A percentile compares a stretch with the other conserved stretches of the same genome.
These are phyloP conservation scores for Conticribra weissflogii DNA, from an alignment of 108 stramenopile genomes.

Conservation along the genomic window DNA sequence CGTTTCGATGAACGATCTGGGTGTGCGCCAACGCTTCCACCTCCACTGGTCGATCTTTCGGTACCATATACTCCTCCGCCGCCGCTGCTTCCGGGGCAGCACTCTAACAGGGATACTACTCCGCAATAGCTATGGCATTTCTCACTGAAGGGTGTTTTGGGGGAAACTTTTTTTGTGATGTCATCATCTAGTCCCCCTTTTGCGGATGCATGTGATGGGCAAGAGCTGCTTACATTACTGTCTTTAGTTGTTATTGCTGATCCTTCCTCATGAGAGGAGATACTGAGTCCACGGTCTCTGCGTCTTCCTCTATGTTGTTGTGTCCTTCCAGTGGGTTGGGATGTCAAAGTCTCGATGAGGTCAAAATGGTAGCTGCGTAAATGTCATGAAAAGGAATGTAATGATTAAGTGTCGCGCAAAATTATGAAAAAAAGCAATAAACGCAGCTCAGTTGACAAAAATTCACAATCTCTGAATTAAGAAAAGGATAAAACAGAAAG, in stretches of 20 bases:
- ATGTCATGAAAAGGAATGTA: not conserved
- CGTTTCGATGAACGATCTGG: slow-evolving; percentile 47
- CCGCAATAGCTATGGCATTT: slow-evolving; percentile 53
- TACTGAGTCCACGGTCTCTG: slow-evolving; percentile 30
- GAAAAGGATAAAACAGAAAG: not conserved
- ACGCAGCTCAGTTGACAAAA: not conserved
- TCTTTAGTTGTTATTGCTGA: not conserved
- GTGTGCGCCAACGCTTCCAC: slow-evolving; percentile 9
- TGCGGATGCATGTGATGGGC: not conserved
- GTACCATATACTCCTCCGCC: too few species aligned
- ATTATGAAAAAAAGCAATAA: not conserved
- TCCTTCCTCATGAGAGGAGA: slow-evolving; percentile 23
- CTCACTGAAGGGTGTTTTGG: not conserved
- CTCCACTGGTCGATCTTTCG: slow-evolving; percentile 1
- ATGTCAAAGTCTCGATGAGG: slow-evolving; percentile 60
- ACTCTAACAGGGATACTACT: slow-evolving; percentile 70
- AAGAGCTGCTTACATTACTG: not conserved
- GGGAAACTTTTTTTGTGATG: not conserved
- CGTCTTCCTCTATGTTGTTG: slow-evolving; percentile 16
- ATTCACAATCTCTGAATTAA: not conserved
- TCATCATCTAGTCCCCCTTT: not conserved
- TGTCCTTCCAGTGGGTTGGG: slow-evolving; percentile 7
- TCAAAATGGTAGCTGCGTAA: slow-evolving; percentile 76
- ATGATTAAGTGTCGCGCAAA: not conserved
- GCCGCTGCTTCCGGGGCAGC: slow-evolving; percentile 42